A percentile compares a stretch with the other conserved stretches of the same genome.
phyloP scores from a whole-genome alignment of 352 stramenopile genomes.

The Albugo laibachii region DNA sequence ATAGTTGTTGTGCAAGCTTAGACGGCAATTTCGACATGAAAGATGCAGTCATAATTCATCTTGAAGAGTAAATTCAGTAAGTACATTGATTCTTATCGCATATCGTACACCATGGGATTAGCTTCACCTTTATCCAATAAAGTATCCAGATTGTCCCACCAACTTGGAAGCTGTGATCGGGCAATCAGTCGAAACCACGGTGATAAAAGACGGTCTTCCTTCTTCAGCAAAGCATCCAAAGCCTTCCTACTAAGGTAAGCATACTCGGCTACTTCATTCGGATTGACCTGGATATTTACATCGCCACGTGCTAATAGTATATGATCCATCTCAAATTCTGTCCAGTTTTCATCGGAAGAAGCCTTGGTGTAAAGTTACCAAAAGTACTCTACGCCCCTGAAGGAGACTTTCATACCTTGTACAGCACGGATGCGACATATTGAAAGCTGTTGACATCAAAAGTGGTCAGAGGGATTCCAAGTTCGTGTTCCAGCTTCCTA shows the following conservation, averaged over 20 bases:
- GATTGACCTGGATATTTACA: constrained; percentile 75
- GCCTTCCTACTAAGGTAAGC: constrained; percentile 74
- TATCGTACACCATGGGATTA: background rate
- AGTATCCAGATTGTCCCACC: constrained; percentile 50
- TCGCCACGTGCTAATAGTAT: constrained; percentile 84
- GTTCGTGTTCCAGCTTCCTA: constrained; percentile 96
- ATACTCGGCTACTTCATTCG: constrained; percentile 83
- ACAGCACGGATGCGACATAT: constrained; percentile 95
- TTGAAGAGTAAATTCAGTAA: background rate
- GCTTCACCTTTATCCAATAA: constrained; percentile 17
- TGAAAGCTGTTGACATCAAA: constrained; percentile 81
- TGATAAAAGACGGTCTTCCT: constrained; percentile 36
- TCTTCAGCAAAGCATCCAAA: constrained; percentile 28
- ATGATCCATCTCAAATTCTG: constrained; percentile 98
- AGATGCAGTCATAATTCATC: background rate
- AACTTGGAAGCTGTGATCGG: constrained; percentile 33
- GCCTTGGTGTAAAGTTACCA: constrained; percentile 14
- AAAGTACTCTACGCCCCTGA: background rate
- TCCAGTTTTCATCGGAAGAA: constrained; percentile 80
- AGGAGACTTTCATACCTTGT: constrained; percentile 66
- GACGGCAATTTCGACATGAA: background rate
- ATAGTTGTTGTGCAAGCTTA: no score
- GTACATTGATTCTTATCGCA: background rate
- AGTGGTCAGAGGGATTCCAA: constrained; percentile 83
- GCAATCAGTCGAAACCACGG: constrained; percentile 77